Base-by-base conservation (phyloP, 2,329 filamentous ascomycete genomes). In the Hysterium pulicare region DNA sequence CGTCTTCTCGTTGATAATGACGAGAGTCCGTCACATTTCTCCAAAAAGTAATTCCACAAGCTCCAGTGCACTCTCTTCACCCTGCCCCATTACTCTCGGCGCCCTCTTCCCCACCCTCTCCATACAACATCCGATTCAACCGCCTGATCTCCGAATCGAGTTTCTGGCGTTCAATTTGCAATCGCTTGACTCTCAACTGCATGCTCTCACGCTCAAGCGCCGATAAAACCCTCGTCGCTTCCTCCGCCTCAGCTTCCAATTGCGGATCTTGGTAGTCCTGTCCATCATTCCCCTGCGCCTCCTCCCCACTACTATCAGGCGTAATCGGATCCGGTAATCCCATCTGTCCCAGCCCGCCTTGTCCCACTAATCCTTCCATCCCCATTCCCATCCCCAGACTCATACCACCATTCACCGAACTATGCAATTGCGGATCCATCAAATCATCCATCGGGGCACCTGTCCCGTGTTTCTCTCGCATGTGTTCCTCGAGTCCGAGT, bases 401-500 rank as follows among this genome's bases (percentile, higher is more conserved):
- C 24, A 28, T 13, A 28, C 13, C 13, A 8, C 24, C 24, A 7
- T 7, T 8, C 8, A 28, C 13, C 8, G 24, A 28, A 13, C 24
- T 28, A 7, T 28, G 24, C 13, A 28, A 13, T 28, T 28, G 24
- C 13, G 24, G 24, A 28, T 28, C 24, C 24, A 28, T 28, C 8
- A 28, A 13, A 28, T 13, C 13, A 8, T 28, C 24, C 24, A 28
- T 11, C 17, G 21, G 11, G 20, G 20, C 34, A 10, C 16, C 15
- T 9, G 31, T 20, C n/a, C 40, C 33, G 32, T 51, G 48, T 20
- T 47, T 45, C 21, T 43, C 41, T 23, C 41, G 17, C 34, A 51
- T 20, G 35, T 55, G 50, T 31, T 50, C 51, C 17, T 46, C 41
- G 11, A 55, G 32, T 4, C 46, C 46, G n/a, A 44, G 23, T 10